Percentiles rank a stretch among this genome's conserved stretches.
phyloP scores from a whole-genome alignment of 805 yeast genomes.

The Sungouiella blattae region DNA sequence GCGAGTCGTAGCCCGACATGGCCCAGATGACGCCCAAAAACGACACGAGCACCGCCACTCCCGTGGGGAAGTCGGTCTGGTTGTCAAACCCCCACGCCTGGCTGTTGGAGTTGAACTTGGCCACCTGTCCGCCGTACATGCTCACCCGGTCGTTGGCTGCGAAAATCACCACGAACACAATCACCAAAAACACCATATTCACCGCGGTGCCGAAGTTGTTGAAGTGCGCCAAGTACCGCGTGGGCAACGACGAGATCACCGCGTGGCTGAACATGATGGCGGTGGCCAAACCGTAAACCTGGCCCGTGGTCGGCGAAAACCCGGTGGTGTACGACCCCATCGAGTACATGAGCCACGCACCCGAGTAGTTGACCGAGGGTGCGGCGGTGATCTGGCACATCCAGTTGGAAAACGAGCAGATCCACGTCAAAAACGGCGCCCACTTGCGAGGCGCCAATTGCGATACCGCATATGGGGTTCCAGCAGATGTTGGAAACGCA shows the following conservation, averaged over 20 bases:
- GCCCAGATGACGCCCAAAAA: slow-evolving; percentile 66
- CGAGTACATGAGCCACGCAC: slow-evolving; percentile 56
- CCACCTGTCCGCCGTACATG: slow-evolving; percentile 25
- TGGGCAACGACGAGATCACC: slow-evolving; percentile 49
- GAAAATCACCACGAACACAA: slow-evolving; percentile 53
- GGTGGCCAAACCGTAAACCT: slow-evolving; percentile 47
- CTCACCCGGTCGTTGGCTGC: slow-evolving; percentile 46
- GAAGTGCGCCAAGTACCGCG: slow-evolving; percentile 50
- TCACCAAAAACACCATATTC: slow-evolving; percentile 46
- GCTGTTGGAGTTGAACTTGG: slow-evolving; percentile 48
- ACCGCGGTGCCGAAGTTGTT: slow-evolving; percentile 48
- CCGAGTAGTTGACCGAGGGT: slow-evolving; percentile 56
- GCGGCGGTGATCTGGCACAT: slow-evolving; percentile 60
- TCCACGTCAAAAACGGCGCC: slow-evolving; percentile 57
- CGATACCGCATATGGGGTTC: slow-evolving; percentile 66
- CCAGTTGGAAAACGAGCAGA: slow-evolving; percentile 64
- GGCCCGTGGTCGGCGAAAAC: slow-evolving; percentile 46
- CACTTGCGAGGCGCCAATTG: slow-evolving; percentile 55
- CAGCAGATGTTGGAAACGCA: slow-evolving; percentile 66
- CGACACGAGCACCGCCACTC: slow-evolving; percentile 53
- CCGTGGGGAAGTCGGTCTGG: slow-evolving; percentile 62
- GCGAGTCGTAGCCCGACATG: slow-evolving; percentile 74
- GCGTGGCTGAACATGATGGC: slow-evolving; percentile 50
- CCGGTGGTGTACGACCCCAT: slow-evolving; percentile 36
- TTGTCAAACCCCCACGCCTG: slow-evolving; percentile 55